Evolutionary conservation across 805 yeast genomes (phyloP).

Genomic region (Candida caryicola): DNA sequence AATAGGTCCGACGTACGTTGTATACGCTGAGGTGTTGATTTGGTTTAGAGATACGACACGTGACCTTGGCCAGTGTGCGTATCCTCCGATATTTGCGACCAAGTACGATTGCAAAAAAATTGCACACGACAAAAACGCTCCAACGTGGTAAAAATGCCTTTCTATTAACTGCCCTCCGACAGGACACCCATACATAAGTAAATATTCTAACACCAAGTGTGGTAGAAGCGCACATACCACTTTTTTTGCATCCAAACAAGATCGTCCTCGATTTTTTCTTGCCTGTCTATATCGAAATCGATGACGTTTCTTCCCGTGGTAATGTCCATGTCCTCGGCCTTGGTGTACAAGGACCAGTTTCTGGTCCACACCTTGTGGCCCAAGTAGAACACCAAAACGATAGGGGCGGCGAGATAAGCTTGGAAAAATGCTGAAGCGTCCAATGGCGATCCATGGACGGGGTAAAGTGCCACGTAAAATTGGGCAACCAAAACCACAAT

Average conservation of each 20-base stretch:
- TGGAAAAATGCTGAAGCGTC: constrained; percentile 17
- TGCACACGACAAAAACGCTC: too few relatives aligned
- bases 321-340: constrained; percentile 10
- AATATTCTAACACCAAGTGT: constrained; percentile 34
- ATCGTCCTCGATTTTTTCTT: constrained; percentile 33
- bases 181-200: too few relatives aligned
- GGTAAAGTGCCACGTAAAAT: constrained; percentile 40
- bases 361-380: constrained; percentile 25
- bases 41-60: too few relatives aligned
- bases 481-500: constrained; percentile 38
- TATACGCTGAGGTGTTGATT: neutral
- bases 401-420: constrained; percentile 22
- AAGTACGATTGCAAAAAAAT: too few relatives aligned
- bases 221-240: constrained; percentile 29
- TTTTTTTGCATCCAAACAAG: constrained; percentile 30
- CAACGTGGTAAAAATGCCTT: too few relatives aligned
- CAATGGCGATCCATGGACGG: constrained; percentile 27
- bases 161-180: too few relatives aligned
- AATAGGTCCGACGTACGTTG: neutral
- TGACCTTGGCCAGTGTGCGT: too few relatives aligned
- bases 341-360: constrained; percentile 16
- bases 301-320: constrained; percentile 17
- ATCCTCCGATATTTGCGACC: too few relatives aligned
- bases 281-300: constrained; percentile 51
- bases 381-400: constrained; percentile 18